phyloP scores from a whole-genome alignment of 2,329 filamentous ascomycete species.

The Fusarium pseudograminearum region DNA sequence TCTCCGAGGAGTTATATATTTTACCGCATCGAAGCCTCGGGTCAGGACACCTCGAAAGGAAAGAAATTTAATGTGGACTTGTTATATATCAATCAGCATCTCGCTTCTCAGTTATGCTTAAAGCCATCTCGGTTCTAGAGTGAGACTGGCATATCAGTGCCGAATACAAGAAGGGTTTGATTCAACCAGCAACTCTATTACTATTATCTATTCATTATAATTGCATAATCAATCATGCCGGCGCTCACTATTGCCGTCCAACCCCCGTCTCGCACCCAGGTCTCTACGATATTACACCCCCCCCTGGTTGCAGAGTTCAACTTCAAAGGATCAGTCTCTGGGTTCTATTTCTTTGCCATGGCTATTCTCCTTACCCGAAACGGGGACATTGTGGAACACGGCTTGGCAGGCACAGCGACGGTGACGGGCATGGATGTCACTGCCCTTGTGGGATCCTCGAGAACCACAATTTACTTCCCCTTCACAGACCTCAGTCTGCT shows the following conservation, averaged over 20 bases:
- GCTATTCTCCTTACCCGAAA: conserved; percentile 39
- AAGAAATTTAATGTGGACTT: background rate
- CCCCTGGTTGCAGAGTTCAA: conserved; percentile 40
- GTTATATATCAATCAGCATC: conserved; percentile 2
- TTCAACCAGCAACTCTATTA: background rate
- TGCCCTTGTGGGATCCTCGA: conserved; percentile 3
- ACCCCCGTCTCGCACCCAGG: conserved; percentile 40
- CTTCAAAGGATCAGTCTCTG: conserved; percentile 5
- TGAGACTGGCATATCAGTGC: conserved; percentile 20
- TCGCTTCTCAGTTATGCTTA: conserved; percentile 17
- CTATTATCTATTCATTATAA: background rate
- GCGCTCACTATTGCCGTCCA: conserved; percentile 41
- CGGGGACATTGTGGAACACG: conserved; percentile 35
- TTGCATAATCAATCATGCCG: too few species aligned
- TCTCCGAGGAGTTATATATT: background rate
- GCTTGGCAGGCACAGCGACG: conserved; percentile 35
- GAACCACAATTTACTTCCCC: conserved; percentile 39
- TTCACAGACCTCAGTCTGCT: conserved; percentile 46
- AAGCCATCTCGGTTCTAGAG: background rate
- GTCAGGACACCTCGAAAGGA: background rate
- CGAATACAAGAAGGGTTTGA: background rate
- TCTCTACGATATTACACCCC: conserved; percentile 39
- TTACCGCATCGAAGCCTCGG: background rate
- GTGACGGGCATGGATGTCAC: conserved; percentile 35
- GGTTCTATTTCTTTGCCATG: conserved; percentile 47